Evolutionary conservation across 805 yeast genomes (phyloP), one percentile per base, ranked within the genome.

Genomic region (Pichia cephalocereana): DNA sequence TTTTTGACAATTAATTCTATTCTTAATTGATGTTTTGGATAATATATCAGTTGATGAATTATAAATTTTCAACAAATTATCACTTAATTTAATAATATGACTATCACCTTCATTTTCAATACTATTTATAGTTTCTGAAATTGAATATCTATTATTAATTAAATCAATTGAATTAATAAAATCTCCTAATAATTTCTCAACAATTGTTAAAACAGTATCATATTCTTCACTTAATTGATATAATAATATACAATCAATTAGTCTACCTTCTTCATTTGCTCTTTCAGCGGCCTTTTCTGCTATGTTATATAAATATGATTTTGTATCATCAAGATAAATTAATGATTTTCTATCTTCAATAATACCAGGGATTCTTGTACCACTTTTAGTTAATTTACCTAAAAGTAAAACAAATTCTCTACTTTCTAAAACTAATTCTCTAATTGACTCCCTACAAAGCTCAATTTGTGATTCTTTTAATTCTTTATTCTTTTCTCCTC

Each of bases 191-290:
- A 87, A 67, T 57, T 80, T 76, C 67, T 86, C 89, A 54, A 89
- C 78, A 50, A 88, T 75, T 2, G 76, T 65, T 9, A 91, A 75
- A 14, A 88, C 97, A 31, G 84, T 81, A 60, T 85, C 84, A 63
- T 84, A 84, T 56, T 90, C 96, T 65, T 86, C 95, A 43, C 95
- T 80, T 54, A 91, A 75, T 66, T 90, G 96, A 62, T 86, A 91
- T 47, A 93, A 73, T 49, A 86, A 70, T 52, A 93, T 75, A 18
- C 96, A 86, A 60, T 93, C 98, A 52, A 83, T 79, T 14, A 80
- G 74, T 59, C 96, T 76, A 8, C 97, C 97, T 58, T 90, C 98
- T 56, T 87, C 93, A 58, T 86, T 93, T 15, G 96, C 95, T 55
- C 79, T 80, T 41, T 74, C 74, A 4, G 97, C 97, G 30, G 96